phyloP scores from a whole-genome alignment of 2,329 filamentous ascomycete genomes.

The Alternaria brassicicola region DNA sequence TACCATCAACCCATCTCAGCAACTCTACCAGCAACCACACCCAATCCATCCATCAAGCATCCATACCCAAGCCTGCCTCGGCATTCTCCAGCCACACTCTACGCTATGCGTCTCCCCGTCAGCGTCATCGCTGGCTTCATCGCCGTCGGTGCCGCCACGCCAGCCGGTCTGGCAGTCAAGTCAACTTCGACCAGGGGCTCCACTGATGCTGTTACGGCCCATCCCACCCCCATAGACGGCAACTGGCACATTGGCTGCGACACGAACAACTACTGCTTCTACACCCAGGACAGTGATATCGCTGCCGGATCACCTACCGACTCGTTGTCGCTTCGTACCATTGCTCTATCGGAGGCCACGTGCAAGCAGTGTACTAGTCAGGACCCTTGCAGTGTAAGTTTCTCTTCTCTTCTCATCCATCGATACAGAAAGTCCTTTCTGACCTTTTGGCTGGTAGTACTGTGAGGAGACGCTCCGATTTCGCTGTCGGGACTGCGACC shows the following conservation, averaged over 20 bases:
- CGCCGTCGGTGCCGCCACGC: constrained; percentile 12
- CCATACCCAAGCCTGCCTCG: constrained; percentile 8
- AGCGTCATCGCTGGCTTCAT: constrained; percentile 18
- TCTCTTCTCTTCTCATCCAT: background rate
- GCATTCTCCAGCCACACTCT: background rate
- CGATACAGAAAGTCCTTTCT: background rate
- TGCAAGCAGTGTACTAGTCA: background rate
- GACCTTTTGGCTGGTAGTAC: background rate
- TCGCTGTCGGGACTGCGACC: background rate
- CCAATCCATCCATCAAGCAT: constrained; percentile 17
- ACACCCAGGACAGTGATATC: background rate
- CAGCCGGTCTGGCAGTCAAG: constrained; percentile 1
- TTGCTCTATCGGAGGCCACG: background rate
- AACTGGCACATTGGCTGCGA: constrained; percentile 17
- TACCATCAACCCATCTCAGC: constrained; percentile 15
- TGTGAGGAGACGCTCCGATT: background rate
- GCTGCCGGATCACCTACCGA: background rate
- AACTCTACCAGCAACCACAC: constrained; percentile 10
- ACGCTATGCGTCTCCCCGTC: constrained; percentile 14
- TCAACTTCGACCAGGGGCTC: background rate
- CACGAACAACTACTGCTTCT: constrained; percentile 9
- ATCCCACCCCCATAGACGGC: background rate
- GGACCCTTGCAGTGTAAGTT: background rate
- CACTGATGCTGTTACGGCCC: background rate
- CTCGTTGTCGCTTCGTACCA: background rate